phyloP scores from a whole-genome alignment of 2,329 filamentous ascomycete species.

The Colletotrichum sp. region DNA sequence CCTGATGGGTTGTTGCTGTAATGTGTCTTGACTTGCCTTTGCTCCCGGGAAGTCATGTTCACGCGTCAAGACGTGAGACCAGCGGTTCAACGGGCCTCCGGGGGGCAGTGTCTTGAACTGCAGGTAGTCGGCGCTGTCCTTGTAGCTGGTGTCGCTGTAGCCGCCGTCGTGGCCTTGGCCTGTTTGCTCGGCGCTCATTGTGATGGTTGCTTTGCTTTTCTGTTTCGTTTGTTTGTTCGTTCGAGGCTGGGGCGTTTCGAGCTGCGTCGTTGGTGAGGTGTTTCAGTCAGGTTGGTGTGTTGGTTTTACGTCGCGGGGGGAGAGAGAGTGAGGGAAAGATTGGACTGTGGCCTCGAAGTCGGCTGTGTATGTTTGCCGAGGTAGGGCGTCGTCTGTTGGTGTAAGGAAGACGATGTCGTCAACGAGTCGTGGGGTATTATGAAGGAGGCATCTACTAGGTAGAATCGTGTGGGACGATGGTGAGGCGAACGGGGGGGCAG shows the following conservation, averaged over 20 bases:
- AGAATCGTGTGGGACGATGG: background rate
- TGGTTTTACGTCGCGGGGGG: background rate
- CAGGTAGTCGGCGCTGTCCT: conserved; percentile 57
- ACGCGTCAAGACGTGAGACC: conserved; percentile 81
- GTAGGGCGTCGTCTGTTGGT: background rate
- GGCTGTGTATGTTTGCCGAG: background rate
- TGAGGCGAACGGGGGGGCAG: background rate
- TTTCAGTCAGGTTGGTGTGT: background rate
- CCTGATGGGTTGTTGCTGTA: background rate
- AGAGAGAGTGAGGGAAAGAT: background rate
- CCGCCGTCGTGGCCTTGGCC: background rate
- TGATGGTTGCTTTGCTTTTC: background rate
- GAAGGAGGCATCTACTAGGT: background rate
- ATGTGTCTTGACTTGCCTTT: conserved; percentile 60
- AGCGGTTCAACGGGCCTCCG: conserved; percentile 74
- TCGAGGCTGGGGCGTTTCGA: background rate
- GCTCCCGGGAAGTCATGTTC: conserved; percentile 92
- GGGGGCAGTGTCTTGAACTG: conserved; percentile 57
- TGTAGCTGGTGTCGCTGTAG: conserved; percentile 33
- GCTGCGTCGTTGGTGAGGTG: background rate
- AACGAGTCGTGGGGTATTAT: background rate
- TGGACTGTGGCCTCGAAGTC: background rate
- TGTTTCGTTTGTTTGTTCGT: background rate
- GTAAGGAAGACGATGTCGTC: background rate
- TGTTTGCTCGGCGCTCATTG: conserved; percentile 3